A percentile compares a stretch with the other conserved stretches of the same genome.
phyloP scores from a whole-genome alignment of 371 early-diverging fungal genomes.

The Rhizopus delemar region DNA sequence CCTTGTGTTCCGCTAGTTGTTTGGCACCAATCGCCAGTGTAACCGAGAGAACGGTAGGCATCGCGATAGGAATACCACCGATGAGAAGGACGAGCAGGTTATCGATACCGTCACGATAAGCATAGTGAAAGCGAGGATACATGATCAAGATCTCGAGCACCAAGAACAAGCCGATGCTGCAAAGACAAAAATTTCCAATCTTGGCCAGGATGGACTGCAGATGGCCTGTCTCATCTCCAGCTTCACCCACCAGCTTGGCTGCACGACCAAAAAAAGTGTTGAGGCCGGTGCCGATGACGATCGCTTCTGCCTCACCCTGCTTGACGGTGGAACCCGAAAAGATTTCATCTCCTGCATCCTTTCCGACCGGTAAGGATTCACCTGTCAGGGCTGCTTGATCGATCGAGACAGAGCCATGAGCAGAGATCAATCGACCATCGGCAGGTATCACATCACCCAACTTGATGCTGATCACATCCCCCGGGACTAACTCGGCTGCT shows the following conservation, averaged over 20 bases:
- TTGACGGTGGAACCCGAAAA: constrained; percentile 60
- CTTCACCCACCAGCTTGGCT: constrained; percentile 48
- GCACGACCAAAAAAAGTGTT: no score
- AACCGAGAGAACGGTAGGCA: constrained; percentile 87
- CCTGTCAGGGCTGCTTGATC: constrained; percentile 89
- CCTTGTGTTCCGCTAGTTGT: constrained; percentile 90
- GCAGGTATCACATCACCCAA: constrained; percentile 80
- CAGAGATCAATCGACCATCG: constrained; percentile 67
- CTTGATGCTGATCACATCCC: constrained; percentile 52
- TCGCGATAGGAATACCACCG: constrained; percentile 81
- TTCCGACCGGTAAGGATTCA: constrained; percentile 75
- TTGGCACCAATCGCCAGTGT: constrained; percentile 94
- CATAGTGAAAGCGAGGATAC: constrained; percentile 75
- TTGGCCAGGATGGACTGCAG: constrained; percentile 87
- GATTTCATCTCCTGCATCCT: constrained; percentile 71
- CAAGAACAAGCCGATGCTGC: constrained; percentile 69
- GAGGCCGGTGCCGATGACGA: no score
- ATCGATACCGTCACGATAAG: constrained; percentile 71
- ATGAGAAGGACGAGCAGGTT: constrained; percentile 75
- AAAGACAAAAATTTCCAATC: constrained; percentile 88
- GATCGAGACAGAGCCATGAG: constrained; percentile 51
- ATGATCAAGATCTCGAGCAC: constrained; percentile 80
- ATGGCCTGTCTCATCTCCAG: constrained; percentile 84
- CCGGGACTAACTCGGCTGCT: constrained; percentile 66
- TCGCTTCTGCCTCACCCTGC: no score